Conservation (phyloP, 192 early-diverging fungal genomes). For the Mortierella antarctica region DNA sequence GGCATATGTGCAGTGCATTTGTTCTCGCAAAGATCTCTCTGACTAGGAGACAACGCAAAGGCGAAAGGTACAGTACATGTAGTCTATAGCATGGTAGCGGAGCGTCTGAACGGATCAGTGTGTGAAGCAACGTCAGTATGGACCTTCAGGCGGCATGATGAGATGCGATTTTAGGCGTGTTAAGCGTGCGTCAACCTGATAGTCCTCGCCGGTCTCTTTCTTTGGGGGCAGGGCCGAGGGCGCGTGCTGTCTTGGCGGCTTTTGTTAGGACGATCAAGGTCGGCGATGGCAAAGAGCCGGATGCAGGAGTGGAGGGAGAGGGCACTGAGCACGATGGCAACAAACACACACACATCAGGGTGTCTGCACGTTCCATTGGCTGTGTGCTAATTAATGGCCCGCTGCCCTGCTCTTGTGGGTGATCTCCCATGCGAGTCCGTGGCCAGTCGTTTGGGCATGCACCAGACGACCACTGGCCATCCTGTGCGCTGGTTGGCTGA, state of each 20-base stretch:
- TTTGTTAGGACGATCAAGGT: not conserved
- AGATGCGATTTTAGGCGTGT: no score
- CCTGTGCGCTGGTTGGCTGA: constrained; percentile 29
- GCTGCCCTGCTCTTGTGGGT: not conserved
- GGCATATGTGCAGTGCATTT: no score
- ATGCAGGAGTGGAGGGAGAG: not conserved
- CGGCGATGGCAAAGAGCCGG: no score
- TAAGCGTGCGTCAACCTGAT: no score
- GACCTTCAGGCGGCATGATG: no score
- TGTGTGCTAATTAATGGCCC: not conserved
- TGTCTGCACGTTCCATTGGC: not conserved
- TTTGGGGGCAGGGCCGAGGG: constrained; percentile 9
- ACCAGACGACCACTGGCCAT: not conserved
- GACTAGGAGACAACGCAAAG: no score
- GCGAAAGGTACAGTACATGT: no score
- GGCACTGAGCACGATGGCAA: not conserved
- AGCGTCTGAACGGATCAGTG: no score
- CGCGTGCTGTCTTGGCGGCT: constrained; percentile 15
- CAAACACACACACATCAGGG: not conserved
- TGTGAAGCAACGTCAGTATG: no score
- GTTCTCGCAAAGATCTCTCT: no score
- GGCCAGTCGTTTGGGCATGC: constrained; percentile 51
- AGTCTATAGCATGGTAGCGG: no score
- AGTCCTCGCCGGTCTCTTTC: not conserved
- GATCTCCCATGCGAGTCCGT: constrained; percentile 19